Conservation (phyloP, 2,329 filamentous ascomycete genomes). For the Rhynchosporium graminicola region DNA sequence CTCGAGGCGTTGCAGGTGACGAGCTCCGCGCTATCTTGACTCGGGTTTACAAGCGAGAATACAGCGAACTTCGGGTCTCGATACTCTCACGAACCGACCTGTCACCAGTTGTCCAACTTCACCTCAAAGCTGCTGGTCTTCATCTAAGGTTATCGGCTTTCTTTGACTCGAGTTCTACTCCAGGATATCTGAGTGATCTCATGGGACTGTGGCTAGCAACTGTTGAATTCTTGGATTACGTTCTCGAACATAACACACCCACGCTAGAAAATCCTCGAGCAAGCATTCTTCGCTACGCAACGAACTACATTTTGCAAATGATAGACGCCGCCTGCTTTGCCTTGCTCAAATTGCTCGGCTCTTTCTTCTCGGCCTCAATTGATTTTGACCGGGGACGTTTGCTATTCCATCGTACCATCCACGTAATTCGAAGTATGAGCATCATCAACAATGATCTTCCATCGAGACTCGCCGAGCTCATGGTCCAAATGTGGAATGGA, state of each 20-base stretch:
- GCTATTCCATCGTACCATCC: constrained; percentile 71
- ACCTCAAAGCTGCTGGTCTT: constrained; percentile 71
- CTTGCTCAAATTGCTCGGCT: constrained; percentile 75
- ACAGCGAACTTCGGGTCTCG: constrained; percentile 61
- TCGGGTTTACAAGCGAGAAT: constrained; percentile 66
- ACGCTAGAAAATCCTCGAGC: constrained; percentile 46
- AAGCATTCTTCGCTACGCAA: constrained; percentile 62
- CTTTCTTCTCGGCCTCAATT: constrained; percentile 72
- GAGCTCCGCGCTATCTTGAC: constrained; percentile 67
- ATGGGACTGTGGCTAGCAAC: constrained; percentile 75
- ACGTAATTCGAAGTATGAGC: constrained; percentile 69
- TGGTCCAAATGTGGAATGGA: constrained; percentile 83
- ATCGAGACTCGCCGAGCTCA: constrained; percentile 78
- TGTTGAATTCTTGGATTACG: constrained; percentile 64
- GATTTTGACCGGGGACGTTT: constrained; percentile 67
- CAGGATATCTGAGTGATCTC: constrained; percentile 72
- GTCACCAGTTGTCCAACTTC: constrained; percentile 61
- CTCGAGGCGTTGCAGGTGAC: constrained; percentile 67
- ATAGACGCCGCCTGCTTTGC: constrained; percentile 79
- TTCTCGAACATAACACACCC: constrained; percentile 56
- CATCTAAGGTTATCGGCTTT: constrained; percentile 79
- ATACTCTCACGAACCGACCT: constrained; percentile 56
- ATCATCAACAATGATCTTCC: constrained; percentile 78
- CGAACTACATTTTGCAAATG: constrained; percentile 83
- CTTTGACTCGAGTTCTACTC: constrained; percentile 74